Evolutionary conservation across 306 rosid genomes (phyloP).

Genomic region (Ochetophila trinervis): DNA sequence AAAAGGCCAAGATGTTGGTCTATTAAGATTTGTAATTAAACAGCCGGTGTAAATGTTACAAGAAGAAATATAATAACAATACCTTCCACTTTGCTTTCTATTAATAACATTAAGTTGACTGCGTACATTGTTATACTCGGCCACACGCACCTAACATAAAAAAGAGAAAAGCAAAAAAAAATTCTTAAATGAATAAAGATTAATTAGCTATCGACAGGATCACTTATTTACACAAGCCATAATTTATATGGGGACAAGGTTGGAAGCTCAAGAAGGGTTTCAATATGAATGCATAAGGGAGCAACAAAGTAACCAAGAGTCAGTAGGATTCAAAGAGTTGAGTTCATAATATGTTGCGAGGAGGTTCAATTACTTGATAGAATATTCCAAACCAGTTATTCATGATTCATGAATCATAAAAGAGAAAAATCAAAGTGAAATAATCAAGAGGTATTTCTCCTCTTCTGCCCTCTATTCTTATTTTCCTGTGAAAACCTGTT

Average conservation of each 20-base stretch:
- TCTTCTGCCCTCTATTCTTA: too few relatives aligned
- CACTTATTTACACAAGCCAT: not conserved
- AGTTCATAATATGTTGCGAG: too few relatives aligned
- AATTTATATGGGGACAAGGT: too few relatives aligned
- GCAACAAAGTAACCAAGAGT: too few relatives aligned
- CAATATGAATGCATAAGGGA: not conserved
- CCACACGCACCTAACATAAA: constrained; percentile 64
- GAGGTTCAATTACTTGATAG: too few relatives aligned
- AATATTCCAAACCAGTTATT: too few relatives aligned
- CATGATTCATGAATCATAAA: too few relatives aligned
- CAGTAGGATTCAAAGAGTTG: too few relatives aligned
- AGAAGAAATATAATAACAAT: not conserved
- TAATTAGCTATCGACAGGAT: not conserved
- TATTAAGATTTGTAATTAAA: constrained; percentile 20
- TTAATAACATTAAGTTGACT: constrained; percentile 87
- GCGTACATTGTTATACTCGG: constrained; percentile 78
- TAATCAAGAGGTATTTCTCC: too few relatives aligned
- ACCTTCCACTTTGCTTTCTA: constrained; percentile 95
- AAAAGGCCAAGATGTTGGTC: constrained; percentile 25
- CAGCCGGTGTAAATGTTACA: not conserved
- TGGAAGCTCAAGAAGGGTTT: not conserved
- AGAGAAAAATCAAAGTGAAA: too few relatives aligned
- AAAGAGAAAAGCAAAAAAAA: too few relatives aligned
- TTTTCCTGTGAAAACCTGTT: too few relatives aligned
- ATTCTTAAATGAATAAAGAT: not conserved